phyloP scores from a whole-genome alignment of 805 yeast genomes.

The Lipomyces chichibuensis region DNA sequence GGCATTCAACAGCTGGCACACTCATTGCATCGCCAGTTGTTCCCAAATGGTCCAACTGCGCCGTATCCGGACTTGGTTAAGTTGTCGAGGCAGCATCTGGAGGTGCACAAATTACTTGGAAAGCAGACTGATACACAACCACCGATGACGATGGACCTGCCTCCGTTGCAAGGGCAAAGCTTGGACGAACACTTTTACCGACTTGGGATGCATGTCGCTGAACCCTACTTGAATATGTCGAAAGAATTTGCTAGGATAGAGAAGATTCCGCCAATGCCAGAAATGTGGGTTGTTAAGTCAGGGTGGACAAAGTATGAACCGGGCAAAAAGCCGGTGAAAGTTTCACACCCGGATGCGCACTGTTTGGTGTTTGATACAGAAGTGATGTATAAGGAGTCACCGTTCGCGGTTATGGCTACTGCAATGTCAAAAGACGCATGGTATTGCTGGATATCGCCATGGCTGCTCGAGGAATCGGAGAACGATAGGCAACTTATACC shows the following conservation, averaged over 20 bases:
- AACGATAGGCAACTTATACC: constrained; percentile 71
- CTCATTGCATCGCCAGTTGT: constrained; percentile 61
- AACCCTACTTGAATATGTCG: constrained; percentile 62
- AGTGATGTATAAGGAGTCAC: constrained; percentile 72
- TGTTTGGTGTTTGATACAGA: constrained; percentile 88
- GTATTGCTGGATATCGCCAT: constrained; percentile 96
- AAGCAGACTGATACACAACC: constrained; percentile 65
- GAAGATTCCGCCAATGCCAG: constrained; percentile 41
- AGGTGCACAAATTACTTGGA: constrained; percentile 68
- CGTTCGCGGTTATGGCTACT: constrained; percentile 77
- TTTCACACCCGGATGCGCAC: constrained; percentile 70
- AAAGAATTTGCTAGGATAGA: constrained; percentile 49
- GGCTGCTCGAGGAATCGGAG: constrained; percentile 59
- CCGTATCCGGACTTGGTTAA: constrained; percentile 48
- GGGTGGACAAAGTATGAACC: constrained; percentile 83
- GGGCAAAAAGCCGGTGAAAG: constrained; percentile 57
- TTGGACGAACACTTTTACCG: constrained; percentile 82
- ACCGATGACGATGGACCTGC: constrained; percentile 66
- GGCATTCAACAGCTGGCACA: constrained; percentile 78
- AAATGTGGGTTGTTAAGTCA: constrained; percentile 57
- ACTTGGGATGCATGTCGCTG: constrained; percentile 61
- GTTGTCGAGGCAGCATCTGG: constrained; percentile 63
- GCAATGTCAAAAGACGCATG: constrained; percentile 79
- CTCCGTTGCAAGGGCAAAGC: constrained; percentile 69
- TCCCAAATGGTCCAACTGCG: constrained; percentile 49